Conservation (phyloP, 495 filamentous ascomycete genomes). For the Aspergillus funiculosus region DNA sequence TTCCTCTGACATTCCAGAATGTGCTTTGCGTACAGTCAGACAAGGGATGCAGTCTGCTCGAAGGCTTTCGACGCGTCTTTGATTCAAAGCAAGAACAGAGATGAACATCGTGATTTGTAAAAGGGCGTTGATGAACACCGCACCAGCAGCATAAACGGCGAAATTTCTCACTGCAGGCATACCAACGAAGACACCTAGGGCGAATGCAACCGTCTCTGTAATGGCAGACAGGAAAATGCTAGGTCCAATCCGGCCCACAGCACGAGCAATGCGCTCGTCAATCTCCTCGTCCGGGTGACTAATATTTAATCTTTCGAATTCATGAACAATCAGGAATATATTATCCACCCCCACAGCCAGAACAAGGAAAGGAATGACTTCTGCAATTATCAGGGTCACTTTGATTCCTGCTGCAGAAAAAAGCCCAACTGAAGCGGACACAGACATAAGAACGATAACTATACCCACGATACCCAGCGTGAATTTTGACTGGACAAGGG, state of each 20-base stretch:
- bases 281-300: slow-evolving; percentile 80
- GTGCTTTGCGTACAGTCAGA: slow-evolving; percentile 64
- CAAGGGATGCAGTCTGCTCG: slow-evolving; percentile 94
- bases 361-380: slow-evolving; percentile 97
- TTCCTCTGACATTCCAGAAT: slow-evolving; percentile 46
- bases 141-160: slow-evolving; percentile 90
- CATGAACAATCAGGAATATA: slow-evolving; percentile 97
- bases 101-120: slow-evolving; percentile 96
- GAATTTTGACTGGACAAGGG: slow-evolving; percentile 92
- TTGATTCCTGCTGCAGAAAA: slow-evolving; percentile 87
- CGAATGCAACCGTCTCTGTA: slow-evolving; percentile 90
- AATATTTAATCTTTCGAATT: slow-evolving; percentile 91
- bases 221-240: slow-evolving; percentile 92
- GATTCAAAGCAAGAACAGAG: slow-evolving; percentile 83
- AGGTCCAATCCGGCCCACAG: slow-evolving; percentile 89
- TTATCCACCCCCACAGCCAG: slow-evolving; percentile 96
- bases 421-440: slow-evolving; percentile 86
- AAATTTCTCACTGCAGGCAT: slow-evolving; percentile 99
- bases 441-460: slow-evolving; percentile 92
- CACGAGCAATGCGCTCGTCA: slow-evolving; percentile 75
- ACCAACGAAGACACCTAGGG: slow-evolving; percentile 84
- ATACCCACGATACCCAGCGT: slow-evolving; percentile 88
- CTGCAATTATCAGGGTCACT: slow-evolving; percentile 94
- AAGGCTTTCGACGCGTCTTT: slow-evolving; percentile 74
- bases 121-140: slow-evolving; percentile 92